phyloP scores from a whole-genome alignment of 2,329 filamentous ascomycete species.

The Metarhizium rileyi region DNA sequence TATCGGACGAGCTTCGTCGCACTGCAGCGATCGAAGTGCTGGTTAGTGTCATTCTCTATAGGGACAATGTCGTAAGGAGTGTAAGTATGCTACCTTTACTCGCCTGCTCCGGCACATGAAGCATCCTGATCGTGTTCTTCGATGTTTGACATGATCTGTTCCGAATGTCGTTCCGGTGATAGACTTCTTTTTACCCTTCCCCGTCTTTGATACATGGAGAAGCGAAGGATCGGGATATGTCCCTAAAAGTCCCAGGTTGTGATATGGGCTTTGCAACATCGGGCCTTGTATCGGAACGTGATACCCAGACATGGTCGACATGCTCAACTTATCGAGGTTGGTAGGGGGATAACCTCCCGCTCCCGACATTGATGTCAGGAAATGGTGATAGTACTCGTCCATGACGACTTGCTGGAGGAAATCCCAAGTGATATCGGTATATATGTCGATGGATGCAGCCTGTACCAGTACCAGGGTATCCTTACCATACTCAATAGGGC shows the following conservation, averaged over 20 bases:
- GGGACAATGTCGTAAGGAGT: not conserved
- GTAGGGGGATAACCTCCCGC: slow-evolving; percentile 27
- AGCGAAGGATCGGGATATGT: slow-evolving; percentile 40
- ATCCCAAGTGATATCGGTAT: slow-evolving; percentile 1
- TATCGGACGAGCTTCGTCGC: slow-evolving; percentile 77
- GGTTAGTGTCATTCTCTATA: slow-evolving; percentile 8
- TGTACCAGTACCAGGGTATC: slow-evolving; percentile 2
- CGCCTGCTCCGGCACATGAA: slow-evolving; percentile 81
- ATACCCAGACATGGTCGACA: slow-evolving; percentile 24
- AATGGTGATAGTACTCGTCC: slow-evolving; percentile 48
- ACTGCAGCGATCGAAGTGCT: slow-evolving; percentile 43
- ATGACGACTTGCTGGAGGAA: slow-evolving; percentile 22
- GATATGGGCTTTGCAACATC: slow-evolving; percentile 33
- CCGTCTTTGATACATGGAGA: slow-evolving; percentile 37
- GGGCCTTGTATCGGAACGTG: slow-evolving; percentile 19
- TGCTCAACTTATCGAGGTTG: slow-evolving; percentile 30
- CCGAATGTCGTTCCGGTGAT: slow-evolving; percentile 31
- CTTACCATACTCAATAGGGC: slow-evolving; percentile 6
- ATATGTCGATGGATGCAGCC: slow-evolving; percentile 7
- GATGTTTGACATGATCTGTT: slow-evolving; percentile 72
- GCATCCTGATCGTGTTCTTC: slow-evolving; percentile 86
- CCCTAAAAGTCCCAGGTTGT: slow-evolving; percentile 38
- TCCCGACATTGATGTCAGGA: slow-evolving; percentile 43
- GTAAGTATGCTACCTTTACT: slow-evolving; percentile 55
- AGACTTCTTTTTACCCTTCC: slow-evolving; percentile 43